Evolutionary conservation across 441 rosid genomes (phyloP).

Genomic region (Gossypium aridum): DNA sequence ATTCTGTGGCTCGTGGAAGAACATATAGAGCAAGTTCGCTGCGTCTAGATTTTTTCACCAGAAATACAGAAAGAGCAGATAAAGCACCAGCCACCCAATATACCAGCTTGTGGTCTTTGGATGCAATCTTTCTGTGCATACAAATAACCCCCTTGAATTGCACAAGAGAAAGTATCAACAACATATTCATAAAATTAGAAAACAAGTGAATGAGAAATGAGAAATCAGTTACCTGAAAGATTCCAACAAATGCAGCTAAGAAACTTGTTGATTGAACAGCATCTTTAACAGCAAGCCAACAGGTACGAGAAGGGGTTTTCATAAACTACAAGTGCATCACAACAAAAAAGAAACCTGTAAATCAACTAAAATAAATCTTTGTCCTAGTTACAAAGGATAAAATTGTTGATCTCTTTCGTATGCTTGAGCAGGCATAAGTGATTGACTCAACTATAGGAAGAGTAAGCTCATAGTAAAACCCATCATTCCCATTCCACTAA

Average conservation of each 20-base stretch:
- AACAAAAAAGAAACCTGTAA: not conserved
- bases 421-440: not conserved
- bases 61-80: conserved; percentile 80
- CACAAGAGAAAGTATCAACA: conserved; percentile 21
- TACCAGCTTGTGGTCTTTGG: conserved; percentile 89
- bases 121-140: conserved; percentile 74
- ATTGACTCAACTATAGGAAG: not conserved
- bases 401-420: not conserved
- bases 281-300: conserved; percentile 83
- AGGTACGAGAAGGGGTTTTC: conserved; percentile 88
- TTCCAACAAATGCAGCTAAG: conserved; percentile 95
- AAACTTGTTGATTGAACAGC: conserved; percentile 88
- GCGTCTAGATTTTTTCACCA: conserved; percentile 92
- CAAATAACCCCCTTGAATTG: conserved; percentile 71
- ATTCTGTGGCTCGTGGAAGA: conserved; percentile 96
- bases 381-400: not conserved
- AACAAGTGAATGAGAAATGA: not conserved
- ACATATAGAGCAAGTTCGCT: conserved; percentile 94
- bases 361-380: not conserved
- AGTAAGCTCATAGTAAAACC: not conserved
- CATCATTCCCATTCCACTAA: not conserved
- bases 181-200: not conserved
- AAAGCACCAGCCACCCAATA: conserved; percentile 91
- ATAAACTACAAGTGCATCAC: conserved; percentile 47
- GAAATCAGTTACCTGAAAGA: conserved; percentile 69